Evolutionary conservation across 2,329 filamentous ascomycete species (phyloP).

Genomic region (Penicillium hesseltinei): DNA sequence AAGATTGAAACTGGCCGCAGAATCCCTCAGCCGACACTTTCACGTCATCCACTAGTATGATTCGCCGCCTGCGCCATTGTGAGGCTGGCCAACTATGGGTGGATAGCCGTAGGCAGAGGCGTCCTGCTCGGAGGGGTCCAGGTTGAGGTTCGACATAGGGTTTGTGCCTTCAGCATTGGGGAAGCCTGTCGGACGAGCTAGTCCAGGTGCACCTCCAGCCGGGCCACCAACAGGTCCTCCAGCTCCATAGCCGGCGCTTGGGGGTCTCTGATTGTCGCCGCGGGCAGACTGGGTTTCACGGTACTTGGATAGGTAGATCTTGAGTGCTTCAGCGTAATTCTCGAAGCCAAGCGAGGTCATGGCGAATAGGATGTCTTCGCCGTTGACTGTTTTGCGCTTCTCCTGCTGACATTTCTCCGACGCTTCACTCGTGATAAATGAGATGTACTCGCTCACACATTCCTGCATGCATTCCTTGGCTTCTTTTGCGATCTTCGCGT

Average conservation of each 20-base stretch:
- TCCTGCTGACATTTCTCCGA: slow-evolving; percentile 99
- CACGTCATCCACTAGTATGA: slow-evolving; percentile 35
- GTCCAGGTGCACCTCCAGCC: slow-evolving; percentile 15
- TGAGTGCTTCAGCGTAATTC: slow-evolving; percentile 96
- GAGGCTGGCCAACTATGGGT: slow-evolving; percentile 46
- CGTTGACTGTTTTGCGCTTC: slow-evolving; percentile 98
- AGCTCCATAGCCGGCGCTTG: slow-evolving; percentile 48
- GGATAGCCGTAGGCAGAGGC: slow-evolving; percentile 47
- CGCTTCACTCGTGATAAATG: slow-evolving; percentile 98
- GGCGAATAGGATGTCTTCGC: slow-evolving; percentile 96
- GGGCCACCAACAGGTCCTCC: slow-evolving; percentile 41
- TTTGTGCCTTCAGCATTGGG: slow-evolving; percentile 44
- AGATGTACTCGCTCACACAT: slow-evolving; percentile 99
- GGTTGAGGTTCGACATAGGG: slow-evolving; percentile 44
- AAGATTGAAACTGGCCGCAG: neutral
- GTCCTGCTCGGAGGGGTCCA: slow-evolving; percentile 49
- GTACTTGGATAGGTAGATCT: slow-evolving; percentile 97
- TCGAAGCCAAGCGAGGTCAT: slow-evolving; percentile 99
- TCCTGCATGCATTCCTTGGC: slow-evolving; percentile 99
- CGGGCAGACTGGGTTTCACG: slow-evolving; percentile 86
- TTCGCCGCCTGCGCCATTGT: slow-evolving; percentile 49
- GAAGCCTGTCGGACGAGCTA: slow-evolving; percentile 35
- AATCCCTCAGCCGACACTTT: neutral
- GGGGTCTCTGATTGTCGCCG: slow-evolving; percentile 61
- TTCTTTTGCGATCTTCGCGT: slow-evolving; percentile 98